Evolutionary conservation across 192 early-diverging fungal genomes (phyloP).

Genomic region (Coemansia sp.): DNA sequence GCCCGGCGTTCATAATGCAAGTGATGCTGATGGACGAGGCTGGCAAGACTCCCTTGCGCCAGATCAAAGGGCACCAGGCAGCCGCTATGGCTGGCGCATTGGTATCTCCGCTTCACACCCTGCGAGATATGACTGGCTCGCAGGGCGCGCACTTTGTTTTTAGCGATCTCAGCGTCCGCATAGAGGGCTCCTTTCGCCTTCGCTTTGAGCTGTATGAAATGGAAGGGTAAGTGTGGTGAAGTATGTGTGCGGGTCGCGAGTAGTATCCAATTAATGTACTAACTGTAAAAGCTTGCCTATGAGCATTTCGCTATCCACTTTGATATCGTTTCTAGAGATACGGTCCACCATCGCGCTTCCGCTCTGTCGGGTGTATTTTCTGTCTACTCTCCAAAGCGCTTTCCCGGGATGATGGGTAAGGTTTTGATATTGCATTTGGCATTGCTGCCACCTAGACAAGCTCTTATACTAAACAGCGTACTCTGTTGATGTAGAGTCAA

Average conservation of each 20-base stretch:
- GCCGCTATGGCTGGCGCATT: slow-evolving; percentile 81
- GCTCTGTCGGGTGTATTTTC: slow-evolving; percentile 78
- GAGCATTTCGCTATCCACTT: not conserved
- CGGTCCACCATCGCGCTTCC: slow-evolving; percentile 52
- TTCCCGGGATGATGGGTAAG: slow-evolving; percentile 88
- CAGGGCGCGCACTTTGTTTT: slow-evolving; percentile 97
- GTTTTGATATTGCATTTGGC: not conserved
- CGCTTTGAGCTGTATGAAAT: slow-evolving; percentile 91
- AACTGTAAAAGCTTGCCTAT: not conserved
- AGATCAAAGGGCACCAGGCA: slow-evolving; percentile 85
- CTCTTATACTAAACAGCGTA: not conserved
- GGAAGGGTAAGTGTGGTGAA: slow-evolving; percentile 57
- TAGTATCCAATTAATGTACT: not conserved
- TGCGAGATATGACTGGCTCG: slow-evolving; percentile 80
- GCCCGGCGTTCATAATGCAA: slow-evolving; percentile 94
- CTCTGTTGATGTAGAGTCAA: slow-evolving; percentile 64
- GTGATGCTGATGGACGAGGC: slow-evolving; percentile 80
- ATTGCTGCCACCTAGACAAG: slow-evolving; percentile 32
- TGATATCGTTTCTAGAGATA: slow-evolving; percentile 14
- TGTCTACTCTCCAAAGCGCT: slow-evolving; percentile 93
- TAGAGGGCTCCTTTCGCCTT: slow-evolving; percentile 84
- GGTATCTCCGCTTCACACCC: slow-evolving; percentile 86
- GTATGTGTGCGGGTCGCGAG: not conserved
- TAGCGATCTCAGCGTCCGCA: slow-evolving; percentile 88
- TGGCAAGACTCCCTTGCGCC: slow-evolving; percentile 72